Conservation (phyloP, 2,329 filamentous ascomycete species). For the Chaetomium olivaceum region DNA sequence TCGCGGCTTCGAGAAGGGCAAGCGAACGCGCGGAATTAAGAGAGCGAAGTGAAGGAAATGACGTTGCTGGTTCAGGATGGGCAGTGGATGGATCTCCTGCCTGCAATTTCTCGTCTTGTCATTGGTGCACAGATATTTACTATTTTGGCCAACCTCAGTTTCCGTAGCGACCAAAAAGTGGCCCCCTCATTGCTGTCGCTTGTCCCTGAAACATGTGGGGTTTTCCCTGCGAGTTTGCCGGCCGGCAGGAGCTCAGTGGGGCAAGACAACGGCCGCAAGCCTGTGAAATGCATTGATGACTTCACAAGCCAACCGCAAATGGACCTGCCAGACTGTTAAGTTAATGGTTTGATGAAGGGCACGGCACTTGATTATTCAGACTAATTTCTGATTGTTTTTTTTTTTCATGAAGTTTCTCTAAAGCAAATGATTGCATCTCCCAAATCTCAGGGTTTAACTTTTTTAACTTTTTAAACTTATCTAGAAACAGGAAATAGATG, state of each 20-base stretch:
- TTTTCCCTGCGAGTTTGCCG: neutral
- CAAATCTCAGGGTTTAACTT: too few species aligned
- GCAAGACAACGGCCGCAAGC: neutral
- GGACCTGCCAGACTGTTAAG: too few species aligned
- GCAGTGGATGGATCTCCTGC: neutral
- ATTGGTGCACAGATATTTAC: conserved; percentile 23
- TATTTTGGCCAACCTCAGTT: conserved; percentile 30
- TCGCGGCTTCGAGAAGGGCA: conserved; percentile 12
- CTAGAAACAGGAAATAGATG: too few species aligned
- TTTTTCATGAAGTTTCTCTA: too few species aligned
- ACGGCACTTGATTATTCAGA: too few species aligned
- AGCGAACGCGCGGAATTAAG: conserved; percentile 7
- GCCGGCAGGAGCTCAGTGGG: neutral
- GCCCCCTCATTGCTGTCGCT: neutral
- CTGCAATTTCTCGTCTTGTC: conserved; percentile 24
- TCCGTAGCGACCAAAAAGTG: conserved; percentile 28
- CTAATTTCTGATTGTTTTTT: too few species aligned
- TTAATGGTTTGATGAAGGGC: too few species aligned
- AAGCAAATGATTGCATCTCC: too few species aligned
- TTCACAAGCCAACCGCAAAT: neutral
- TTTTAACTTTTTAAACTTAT: too few species aligned
- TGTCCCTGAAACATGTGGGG: conserved; percentile 12
- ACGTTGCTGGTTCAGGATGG: conserved; percentile 26
- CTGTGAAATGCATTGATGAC: neutral
- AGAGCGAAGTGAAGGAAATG: conserved; percentile 22